Conservation (phyloP, 768 basidiomycete species). For the Tricholoma matsutake region DNA sequence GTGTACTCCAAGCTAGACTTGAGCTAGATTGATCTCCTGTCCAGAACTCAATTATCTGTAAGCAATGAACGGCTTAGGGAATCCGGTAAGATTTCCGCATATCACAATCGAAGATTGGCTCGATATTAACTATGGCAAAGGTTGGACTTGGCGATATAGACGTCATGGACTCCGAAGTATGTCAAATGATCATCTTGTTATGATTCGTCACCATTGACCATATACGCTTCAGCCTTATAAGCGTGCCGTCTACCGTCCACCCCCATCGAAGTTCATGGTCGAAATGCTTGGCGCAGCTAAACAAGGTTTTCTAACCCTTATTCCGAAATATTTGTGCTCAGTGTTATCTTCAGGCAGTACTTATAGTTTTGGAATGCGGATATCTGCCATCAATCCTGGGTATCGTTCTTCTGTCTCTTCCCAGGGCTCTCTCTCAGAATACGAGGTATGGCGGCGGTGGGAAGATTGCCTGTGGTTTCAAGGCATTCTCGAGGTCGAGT, state of each 20-base stretch:
- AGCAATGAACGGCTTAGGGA: background rate
- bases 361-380: constrained; percentile 60
- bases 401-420: constrained; percentile 40
- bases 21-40: background rate
- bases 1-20: too few species aligned
- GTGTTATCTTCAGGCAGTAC: constrained; percentile 39
- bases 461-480: constrained; percentile 82
- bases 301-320: constrained; percentile 36
- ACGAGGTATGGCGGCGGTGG: constrained; percentile 79
- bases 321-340: constrained; percentile 3
- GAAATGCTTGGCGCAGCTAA: constrained; percentile 58
- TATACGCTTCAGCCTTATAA: constrained; percentile 48
- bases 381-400: constrained; percentile 41
- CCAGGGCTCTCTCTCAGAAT: constrained; percentile 40
- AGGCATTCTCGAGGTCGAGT: constrained; percentile 63
- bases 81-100: background rate
- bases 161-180: constrained; percentile 1
- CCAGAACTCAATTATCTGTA: background rate
- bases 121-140: background rate
- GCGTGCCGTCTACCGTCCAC: constrained; percentile 53
- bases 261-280: constrained; percentile 59
- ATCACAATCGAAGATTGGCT: background rate
- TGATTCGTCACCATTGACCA: background rate
- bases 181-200: background rate
- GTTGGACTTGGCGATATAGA: constrained; percentile 1